A percentile compares a stretch with the other conserved stretches of the same genome.
Evolutionary conservation across 768 basidiomycete genomes (phyloP).

Genomic region (Tephrocybe sp.): DNA sequence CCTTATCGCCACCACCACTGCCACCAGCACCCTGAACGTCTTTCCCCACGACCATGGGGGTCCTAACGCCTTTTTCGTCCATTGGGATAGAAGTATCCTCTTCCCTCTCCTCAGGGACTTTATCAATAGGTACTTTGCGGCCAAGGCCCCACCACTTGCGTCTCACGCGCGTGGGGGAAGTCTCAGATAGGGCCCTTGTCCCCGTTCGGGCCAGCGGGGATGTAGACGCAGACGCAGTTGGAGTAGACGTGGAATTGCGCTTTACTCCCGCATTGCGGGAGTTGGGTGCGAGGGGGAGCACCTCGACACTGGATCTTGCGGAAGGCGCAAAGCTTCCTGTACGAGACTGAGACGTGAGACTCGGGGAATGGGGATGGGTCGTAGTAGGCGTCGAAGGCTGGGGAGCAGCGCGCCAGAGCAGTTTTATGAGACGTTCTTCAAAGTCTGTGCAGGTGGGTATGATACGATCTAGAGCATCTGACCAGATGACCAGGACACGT

Average conservation of each 20-base stretch:
- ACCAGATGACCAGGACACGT: conserved; percentile 82
- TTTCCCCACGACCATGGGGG: too few relatives aligned
- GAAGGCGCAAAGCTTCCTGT: conserved; percentile 7
- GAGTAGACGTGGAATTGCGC: conserved; percentile 1
- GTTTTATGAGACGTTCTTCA: conserved; percentile 74
- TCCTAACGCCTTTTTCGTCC: conserved; percentile 5
- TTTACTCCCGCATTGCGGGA: not conserved
- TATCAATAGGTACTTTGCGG: conserved; percentile 34
- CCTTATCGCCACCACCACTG: too few relatives aligned
- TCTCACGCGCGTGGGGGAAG: not conserved
- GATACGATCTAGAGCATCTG: conserved; percentile 74
- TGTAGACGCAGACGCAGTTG: not conserved
- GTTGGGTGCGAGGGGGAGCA: not conserved
- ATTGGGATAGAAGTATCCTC: not conserved
- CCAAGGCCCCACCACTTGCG: conserved; percentile 61
- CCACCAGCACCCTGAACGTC: too few relatives aligned
- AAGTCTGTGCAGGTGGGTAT: conserved; percentile 73
- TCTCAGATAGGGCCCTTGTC: too few relatives aligned
- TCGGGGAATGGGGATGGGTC: conserved; percentile 11
- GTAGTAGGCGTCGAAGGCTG: conserved; percentile 25
- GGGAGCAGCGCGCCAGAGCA: conserved; percentile 66
- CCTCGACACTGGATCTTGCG: conserved; percentile 14
- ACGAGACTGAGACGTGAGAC: conserved; percentile 24
- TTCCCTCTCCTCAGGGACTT: conserved; percentile 15
- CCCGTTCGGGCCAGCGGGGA: not conserved